These are phyloP conservation scores for Suhomyces sp. DNA, from an alignment of 805 yeast species.

Conservation along the genomic window DNA sequence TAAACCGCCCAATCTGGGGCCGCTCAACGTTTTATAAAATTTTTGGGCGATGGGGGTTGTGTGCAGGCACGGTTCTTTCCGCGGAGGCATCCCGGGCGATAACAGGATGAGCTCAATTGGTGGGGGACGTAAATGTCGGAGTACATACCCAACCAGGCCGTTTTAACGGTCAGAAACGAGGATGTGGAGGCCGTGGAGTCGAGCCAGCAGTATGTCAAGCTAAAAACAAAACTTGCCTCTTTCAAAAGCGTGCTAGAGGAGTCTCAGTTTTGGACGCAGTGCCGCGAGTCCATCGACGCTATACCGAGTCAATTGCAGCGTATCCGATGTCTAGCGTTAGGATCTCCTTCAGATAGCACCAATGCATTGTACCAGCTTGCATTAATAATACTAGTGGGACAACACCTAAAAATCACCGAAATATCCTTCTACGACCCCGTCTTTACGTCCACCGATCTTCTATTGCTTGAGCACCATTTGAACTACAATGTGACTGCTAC, in stretches of 20 bases:
- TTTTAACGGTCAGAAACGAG: not conserved
- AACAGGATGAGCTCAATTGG: not conserved
- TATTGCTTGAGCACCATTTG: slow-evolving; percentile 17
- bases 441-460: slow-evolving; percentile 46
- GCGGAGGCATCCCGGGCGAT: not conserved
- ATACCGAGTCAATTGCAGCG: slow-evolving; percentile 6
- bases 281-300: not conserved
- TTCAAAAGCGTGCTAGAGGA: not conserved
- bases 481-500: slow-evolving; percentile 9
- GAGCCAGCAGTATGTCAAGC: not conserved
- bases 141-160: not conserved
- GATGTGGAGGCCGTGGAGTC: not conserved
- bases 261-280: not conserved
- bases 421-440: slow-evolving; percentile 66
- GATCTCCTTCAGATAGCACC: slow-evolving; percentile 57
- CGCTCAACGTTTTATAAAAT: slow-evolving; percentile 1
- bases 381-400: slow-evolving; percentile 42
- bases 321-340: slow-evolving; percentile 69
- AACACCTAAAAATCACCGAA: slow-evolving; percentile 10
- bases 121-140: not conserved
- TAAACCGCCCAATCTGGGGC: not conserved
- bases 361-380: slow-evolving; percentile 70
- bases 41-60: slow-evolving; percentile 3
- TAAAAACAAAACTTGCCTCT: not conserved
- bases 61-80: slow-evolving; percentile 1